Evolutionary conservation across 441 rosid genomes (phyloP).

Genomic region (Omphalea diandra): DNA sequence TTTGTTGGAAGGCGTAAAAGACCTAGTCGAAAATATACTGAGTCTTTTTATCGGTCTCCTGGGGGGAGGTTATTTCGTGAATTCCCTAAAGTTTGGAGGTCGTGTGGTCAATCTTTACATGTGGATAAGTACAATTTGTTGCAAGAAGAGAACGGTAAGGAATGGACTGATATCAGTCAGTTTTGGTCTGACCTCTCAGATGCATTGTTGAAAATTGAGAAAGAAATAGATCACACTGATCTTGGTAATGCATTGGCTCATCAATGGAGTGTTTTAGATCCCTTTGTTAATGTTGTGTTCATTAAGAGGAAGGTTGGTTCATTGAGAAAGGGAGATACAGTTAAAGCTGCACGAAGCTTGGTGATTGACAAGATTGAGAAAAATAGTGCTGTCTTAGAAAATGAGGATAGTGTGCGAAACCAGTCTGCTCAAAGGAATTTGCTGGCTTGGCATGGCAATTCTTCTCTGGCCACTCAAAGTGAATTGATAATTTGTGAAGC

Average conservation of each 20-base stretch:
- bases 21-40: constrained; percentile 53
- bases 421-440: constrained; percentile 30
- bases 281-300: constrained; percentile 76
- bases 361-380: constrained; percentile 29
- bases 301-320: constrained; percentile 69
- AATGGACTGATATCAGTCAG: constrained; percentile 68
- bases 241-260: constrained; percentile 45
- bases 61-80: constrained; percentile 63
- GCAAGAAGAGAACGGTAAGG: constrained; percentile 43
- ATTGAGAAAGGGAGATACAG: constrained; percentile 70
- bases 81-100: constrained; percentile 78
- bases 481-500: constrained; percentile 43
- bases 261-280: constrained; percentile 77
- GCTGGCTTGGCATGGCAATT: constrained; percentile 28
- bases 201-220: constrained; percentile 51
- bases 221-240: constrained; percentile 46
- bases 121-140: constrained; percentile 39
- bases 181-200: constrained; percentile 69
- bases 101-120: constrained; percentile 52
- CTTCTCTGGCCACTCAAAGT: constrained; percentile 39
- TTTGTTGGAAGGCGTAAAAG: constrained; percentile 53
- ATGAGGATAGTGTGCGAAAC: constrained; percentile 19
- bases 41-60: constrained; percentile 65
- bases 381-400: constrained; percentile 28
- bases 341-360: constrained; percentile 56